Conservation (phyloP, 1,284 basidiomycete species). For the Athelia sp. region DNA sequence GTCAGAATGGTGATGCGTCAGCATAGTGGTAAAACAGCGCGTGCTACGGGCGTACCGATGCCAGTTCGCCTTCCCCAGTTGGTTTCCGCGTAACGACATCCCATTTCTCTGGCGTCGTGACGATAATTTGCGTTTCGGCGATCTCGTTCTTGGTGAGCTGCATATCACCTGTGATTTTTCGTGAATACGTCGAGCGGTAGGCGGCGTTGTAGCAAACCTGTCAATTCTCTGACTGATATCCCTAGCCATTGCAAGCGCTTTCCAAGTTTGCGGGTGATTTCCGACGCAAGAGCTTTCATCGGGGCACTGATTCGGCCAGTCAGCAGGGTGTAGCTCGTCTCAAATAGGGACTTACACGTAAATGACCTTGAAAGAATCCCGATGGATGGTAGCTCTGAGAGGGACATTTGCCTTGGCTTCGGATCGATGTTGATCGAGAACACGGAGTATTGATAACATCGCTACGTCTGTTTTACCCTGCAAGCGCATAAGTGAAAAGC, state of each 20-base stretch:
- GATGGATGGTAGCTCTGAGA: conserved; percentile 54
- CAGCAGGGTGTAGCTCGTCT: too few relatives aligned
- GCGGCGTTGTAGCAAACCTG: conserved; percentile 43
- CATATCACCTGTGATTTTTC: conserved; percentile 78
- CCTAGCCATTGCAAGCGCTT: conserved; percentile 90
- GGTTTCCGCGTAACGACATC: conserved; percentile 98
- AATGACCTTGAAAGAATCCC: conserved; percentile 89
- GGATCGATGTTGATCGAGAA: conserved; percentile 71
- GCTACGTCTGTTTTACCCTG: conserved; percentile 99
- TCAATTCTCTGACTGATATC: conserved; percentile 88
- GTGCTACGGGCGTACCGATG: conserved; percentile 54
- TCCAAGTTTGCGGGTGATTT: conserved; percentile 90
- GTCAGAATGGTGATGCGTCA: conserved; percentile 7
- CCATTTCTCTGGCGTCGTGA: conserved; percentile 99
- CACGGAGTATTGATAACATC: conserved; percentile 89
- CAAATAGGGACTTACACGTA: conserved; percentile 68
- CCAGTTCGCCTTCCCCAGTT: conserved; percentile 93
- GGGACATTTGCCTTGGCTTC: conserved; percentile 25
- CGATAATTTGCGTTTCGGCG: conserved; percentile 94
- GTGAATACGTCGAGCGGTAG: neutral
- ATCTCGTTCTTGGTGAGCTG: conserved; percentile 95
- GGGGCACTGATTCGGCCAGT: conserved; percentile 67
- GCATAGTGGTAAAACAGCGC: neutral
- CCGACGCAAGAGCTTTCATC: conserved; percentile 97
- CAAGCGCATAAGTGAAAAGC: conserved; percentile 9